Conservation (phyloP, 768 basidiomycete genomes). For the Russula vinacea region DNA sequence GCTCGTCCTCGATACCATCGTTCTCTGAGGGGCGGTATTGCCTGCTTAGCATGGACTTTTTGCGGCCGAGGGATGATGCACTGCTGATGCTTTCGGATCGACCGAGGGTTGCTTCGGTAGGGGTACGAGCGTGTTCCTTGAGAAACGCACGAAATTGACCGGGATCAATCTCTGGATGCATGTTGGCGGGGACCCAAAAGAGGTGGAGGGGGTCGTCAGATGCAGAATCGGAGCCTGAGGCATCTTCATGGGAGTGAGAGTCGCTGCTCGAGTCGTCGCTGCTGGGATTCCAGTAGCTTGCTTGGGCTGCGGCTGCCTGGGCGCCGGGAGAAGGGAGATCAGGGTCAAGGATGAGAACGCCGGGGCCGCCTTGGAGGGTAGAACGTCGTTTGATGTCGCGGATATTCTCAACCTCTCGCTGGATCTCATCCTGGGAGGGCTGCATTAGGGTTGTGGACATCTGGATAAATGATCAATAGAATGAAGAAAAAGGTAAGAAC, state of each 20-base stretch:
- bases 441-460: conserved; percentile 44
- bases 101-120: conserved; percentile 45
- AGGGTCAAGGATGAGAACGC: conserved; percentile 82
- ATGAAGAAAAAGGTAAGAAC: background rate
- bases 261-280: conserved; percentile 44
- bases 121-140: conserved; percentile 76
- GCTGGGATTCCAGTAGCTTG: conserved; percentile 35
- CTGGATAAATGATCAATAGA: conserved; percentile 1
- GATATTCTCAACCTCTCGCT: conserved; percentile 81
- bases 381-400: conserved; percentile 84
- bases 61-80: conserved; percentile 61
- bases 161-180: conserved; percentile 97
- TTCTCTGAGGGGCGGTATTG: conserved; percentile 83
- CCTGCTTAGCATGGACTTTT: conserved; percentile 89
- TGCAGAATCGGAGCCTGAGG: conserved; percentile 38
- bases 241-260: conserved; percentile 44
- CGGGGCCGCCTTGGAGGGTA: conserved; percentile 66
- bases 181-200: conserved; percentile 96
- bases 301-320: conserved; percentile 44
- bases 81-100: conserved; percentile 49
- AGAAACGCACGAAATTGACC: conserved; percentile 94
- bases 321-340: conserved; percentile 80
- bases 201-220: conserved; percentile 82
- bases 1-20: conserved; percentile 66
- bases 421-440: conserved; percentile 80